Evolutionary conservation across 179 eudicot genomes (phyloP), one percentile per base, ranked within the genome.

Genomic region (Drosera spatulata): DNA sequence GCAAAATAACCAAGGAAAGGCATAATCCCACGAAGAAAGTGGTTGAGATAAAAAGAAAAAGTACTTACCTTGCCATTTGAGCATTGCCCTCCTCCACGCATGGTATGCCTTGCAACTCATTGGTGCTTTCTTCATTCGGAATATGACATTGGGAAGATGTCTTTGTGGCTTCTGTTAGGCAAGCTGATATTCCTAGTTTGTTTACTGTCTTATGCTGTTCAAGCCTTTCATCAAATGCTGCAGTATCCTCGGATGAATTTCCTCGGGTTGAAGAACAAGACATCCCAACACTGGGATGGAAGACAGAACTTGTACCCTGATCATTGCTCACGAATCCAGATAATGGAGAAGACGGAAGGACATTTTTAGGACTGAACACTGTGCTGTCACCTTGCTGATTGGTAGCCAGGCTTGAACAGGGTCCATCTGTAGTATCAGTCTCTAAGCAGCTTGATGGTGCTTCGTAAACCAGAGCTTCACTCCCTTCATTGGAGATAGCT

Each of bases 21-120:
- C 33, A 22, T 22, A 22, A 22, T 22, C 33, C 33, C 33, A 22
- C 33, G 33, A 22, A 22, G 33, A 22, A 22, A 22, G 1, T 22
- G 33, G 33, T 22, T 22, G 33, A 22, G 33, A 22, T 22, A 22
- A 22, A 22, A 22, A 22, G 33, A 22, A 22, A 22, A 22, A 22
- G 33, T 22, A 62, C 86, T 77, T 75, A 83, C 96, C 48, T 44
- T 61, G 64, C 37, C 37, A 57, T 38, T 55, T 64, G 50, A 53
- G 55, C 63, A 64, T 65, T 69, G 50, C 57, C 64, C 38, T 68
- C 62, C 39, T 76, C 66, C 54, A n/a, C 53, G 41, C 54, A 62
- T 57, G 52, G 61, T 8, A 54, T 46, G 42, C 44, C 55, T 56
- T 75, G 69, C 48, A 41, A 48, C 50, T 71, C 50, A 62, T 55